Base-by-base conservation (phyloP, 371 early-diverging fungal genomes). In the Mucor saturninus region DNA sequence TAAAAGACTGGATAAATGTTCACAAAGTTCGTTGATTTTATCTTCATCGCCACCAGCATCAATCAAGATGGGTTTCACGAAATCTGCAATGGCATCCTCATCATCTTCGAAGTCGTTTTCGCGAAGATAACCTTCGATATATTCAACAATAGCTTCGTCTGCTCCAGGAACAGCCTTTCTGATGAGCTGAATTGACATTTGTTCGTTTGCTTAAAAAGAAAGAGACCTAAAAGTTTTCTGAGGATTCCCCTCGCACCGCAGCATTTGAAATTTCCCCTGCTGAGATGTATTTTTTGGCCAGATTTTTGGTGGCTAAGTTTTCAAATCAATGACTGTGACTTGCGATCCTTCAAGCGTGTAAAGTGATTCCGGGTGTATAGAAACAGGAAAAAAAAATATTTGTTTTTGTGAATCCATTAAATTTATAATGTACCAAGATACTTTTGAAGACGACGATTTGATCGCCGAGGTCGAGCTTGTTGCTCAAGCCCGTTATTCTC, bases 391-490 rank as follows among this genome's bases (percentile, higher is more conserved):
- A 55, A 40, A 55, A 55, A 40, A 15, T 28, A 30, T 58, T 39
- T 61, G 53, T 61, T 61, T 42, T 51, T 59, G 37, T 28, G 14
- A 15, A 29, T 35, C 21, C 14, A 13, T 30, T 29, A 13, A 7
- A 64, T 14, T 43, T 14, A 67, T 15, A 53, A 88, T 89, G 89
- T 87, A 87, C 69, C 85, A 89, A 67, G 86, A 86, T 67, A 83
- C 74, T 56, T 87, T 79, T 75, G 88, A 91, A 77, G 91, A 91
- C 63, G 93, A 92, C 65, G 92, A 92, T 66, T 84, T 90, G 73
- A 89, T 86, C 62, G 90, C 90, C 64, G 91, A 93, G 80, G 91
- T 93, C 70, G 95, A 93, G 72, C 82, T 93, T 56, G 88, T 91
- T 37, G 86, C 89, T 54, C 79, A 76, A 65, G 76, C 73, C 31